These are phyloP conservation scores for Fusarium sp. DNA, from an alignment of 2,329 filamentous ascomycete genomes.

Conservation along the genomic window DNA sequence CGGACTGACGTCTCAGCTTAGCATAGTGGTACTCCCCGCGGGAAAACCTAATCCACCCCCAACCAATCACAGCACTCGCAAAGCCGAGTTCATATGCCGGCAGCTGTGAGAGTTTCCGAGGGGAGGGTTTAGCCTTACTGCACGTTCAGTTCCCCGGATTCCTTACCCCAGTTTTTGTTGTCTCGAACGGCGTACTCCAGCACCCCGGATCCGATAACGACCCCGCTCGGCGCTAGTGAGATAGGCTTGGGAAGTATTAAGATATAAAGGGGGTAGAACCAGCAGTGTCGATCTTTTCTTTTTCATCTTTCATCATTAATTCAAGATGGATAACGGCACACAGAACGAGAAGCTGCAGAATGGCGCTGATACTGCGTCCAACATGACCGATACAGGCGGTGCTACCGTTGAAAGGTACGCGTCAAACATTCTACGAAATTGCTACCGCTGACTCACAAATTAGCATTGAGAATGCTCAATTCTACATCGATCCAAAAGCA, in stretches of 20 bases:
- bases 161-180: neutral
- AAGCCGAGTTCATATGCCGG: constrained; percentile 20
- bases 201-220: constrained; percentile 15
- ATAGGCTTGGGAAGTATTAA: neutral
- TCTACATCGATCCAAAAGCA: constrained; percentile 22
- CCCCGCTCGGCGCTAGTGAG: constrained; percentile 4
- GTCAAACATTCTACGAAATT: fast-evolving
- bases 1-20: neutral
- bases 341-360: constrained; percentile 20
- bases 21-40: neutral
- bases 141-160: neutral
- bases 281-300: neutral
- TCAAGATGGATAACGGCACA: constrained; percentile 1
- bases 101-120: constrained; percentile 6
- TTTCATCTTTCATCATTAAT: neutral
- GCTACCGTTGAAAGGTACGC: constrained; percentile 8
- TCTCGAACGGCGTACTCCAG: neutral
- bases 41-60: neutral
- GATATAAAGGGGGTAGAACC: constrained; percentile 5
- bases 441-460: neutral
- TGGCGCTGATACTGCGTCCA: constrained; percentile 13
- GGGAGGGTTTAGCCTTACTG: neutral
- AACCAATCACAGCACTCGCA: neutral
- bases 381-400: neutral
- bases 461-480: constrained; percentile 15